phyloP scores from a whole-genome alignment of 768 basidiomycete species.

The Suillus bovinus region DNA sequence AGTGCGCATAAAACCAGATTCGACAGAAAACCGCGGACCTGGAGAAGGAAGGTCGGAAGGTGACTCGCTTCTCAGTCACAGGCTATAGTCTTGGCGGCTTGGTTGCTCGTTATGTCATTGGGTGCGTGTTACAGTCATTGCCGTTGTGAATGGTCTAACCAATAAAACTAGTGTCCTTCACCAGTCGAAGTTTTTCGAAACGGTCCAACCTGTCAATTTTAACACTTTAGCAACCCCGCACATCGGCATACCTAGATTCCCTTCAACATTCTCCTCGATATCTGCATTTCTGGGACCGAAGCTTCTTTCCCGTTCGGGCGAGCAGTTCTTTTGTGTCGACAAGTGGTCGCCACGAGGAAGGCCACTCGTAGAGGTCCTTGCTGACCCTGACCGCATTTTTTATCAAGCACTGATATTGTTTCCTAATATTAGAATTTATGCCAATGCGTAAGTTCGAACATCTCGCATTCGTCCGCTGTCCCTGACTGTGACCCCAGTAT shows the following conservation, averaged over 20 bases:
- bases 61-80: slow-evolving; percentile 69
- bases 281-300: slow-evolving; percentile 60
- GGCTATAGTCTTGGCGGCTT: slow-evolving; percentile 86
- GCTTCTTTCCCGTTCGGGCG: slow-evolving; percentile 76
- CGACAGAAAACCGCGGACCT: slow-evolving; percentile 54
- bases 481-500: slow-evolving; percentile 40
- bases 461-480: not conserved
- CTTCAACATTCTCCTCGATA: slow-evolving; percentile 56
- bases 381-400: slow-evolving; percentile 80
- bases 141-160: slow-evolving; percentile 8
- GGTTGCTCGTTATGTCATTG: slow-evolving; percentile 76
- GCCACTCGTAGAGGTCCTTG: slow-evolving; percentile 73
- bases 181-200: slow-evolving; percentile 70
- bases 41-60: slow-evolving; percentile 51
- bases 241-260: slow-evolving; percentile 69
- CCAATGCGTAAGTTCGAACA: slow-evolving; percentile 61
- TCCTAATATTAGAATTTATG: slow-evolving; percentile 71
- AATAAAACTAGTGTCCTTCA: slow-evolving; percentile 51
- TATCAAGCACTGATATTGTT: slow-evolving; percentile 71
- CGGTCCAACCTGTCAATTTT: slow-evolving; percentile 75
- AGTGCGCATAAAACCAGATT: slow-evolving; percentile 42
- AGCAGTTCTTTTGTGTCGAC: slow-evolving; percentile 75
- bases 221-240: slow-evolving; percentile 84
- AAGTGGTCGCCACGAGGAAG: slow-evolving; percentile 68
- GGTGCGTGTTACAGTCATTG: slow-evolving; percentile 38